Base-by-base conservation (phyloP, 805 yeast species). In the Yarrowia sp. region DNA sequence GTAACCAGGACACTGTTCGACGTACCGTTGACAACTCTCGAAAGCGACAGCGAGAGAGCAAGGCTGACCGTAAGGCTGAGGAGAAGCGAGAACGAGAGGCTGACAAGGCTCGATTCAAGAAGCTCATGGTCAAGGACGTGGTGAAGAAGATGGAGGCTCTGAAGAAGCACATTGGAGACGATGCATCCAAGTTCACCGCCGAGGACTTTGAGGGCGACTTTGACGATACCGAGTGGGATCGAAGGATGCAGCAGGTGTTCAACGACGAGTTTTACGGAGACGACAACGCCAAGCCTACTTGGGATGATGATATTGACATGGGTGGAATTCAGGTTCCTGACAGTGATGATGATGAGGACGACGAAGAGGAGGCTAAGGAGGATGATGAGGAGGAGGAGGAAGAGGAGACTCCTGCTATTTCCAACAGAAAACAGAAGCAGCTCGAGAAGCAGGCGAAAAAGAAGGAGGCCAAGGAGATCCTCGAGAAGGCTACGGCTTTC, bases 171-270 rank as follows among this genome's bases (percentile, higher is more conserved):
- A 85, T 88, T 33, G 95, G 92, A 1, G 84, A 80, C 17, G 81
- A 81, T 18, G 78, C 80, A 1, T 82, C 86, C 67, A 81, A 84
- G 45, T 85, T 92, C 71, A 90, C 92, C 13, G 88, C 87, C 64
- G 82, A 87, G 51, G 81, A 93, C 69, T 78, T 95, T 67, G 89
- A 89, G 45, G 96, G 89, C 60, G 98, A 95, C 72, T 95, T 90
- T 74, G 91, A 90, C 69, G 91, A 88, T 71, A 83, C 87, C 32
- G 96, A 90, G 67, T 95, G 98, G 98, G 98, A 95, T 74, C 78
- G 76, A 65, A 86, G 90, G 67, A 86, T 95, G 87, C 84, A 88
- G 53, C 88, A 89, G 72, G 84, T 93, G 36, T 95, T 95, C 74
- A 84, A 91, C 72, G 97, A 92, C 57, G 90, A 87, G 65, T 92